These are phyloP conservation scores for Saraca asoca DNA, from an alignment of 331 rosid species.

Conservation along the genomic window DNA sequence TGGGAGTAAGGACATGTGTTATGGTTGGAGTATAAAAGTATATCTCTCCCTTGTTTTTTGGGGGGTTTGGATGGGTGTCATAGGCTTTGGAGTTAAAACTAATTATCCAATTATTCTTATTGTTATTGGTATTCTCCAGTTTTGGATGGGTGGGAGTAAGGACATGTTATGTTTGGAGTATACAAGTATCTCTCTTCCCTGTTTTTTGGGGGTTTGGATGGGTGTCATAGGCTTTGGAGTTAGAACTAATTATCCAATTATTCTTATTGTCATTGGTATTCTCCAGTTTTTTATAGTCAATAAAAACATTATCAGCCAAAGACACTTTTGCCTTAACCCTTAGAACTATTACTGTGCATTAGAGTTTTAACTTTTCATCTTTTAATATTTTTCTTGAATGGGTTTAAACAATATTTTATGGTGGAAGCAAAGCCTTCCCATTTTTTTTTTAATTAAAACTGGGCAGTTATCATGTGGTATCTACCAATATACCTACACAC, in stretches of 20 bases:
- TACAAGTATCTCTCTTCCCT: too few relatives aligned
- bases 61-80: too few relatives aligned
- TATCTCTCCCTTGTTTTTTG: too few relatives aligned
- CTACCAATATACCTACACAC: background rate
- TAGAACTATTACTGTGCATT: background rate
- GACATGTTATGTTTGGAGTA: too few relatives aligned
- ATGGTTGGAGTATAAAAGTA: too few relatives aligned
- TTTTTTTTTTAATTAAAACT: too few relatives aligned
- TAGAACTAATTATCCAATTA: background rate
- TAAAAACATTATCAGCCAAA: background rate
- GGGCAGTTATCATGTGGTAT: background rate
- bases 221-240: too few relatives aligned
- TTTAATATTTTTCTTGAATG: background rate
- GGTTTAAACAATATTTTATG: background rate
- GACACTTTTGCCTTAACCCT: background rate
- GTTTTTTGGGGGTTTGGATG: too few relatives aligned
- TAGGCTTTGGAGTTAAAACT: background rate
- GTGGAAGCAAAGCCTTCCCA: too few relatives aligned
- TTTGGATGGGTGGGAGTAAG: too few relatives aligned
- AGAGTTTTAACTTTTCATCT: background rate
- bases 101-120: background rate
- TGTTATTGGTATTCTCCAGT: background rate
- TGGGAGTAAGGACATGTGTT: too few relatives aligned
- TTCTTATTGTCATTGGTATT: background rate
- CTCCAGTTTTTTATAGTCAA: background rate